A percentile compares a stretch with the other conserved stretches of the same genome.
Evolutionary conservation across 129 eudicot genomes (phyloP).

Genomic region (Lactuca sativa): DNA sequence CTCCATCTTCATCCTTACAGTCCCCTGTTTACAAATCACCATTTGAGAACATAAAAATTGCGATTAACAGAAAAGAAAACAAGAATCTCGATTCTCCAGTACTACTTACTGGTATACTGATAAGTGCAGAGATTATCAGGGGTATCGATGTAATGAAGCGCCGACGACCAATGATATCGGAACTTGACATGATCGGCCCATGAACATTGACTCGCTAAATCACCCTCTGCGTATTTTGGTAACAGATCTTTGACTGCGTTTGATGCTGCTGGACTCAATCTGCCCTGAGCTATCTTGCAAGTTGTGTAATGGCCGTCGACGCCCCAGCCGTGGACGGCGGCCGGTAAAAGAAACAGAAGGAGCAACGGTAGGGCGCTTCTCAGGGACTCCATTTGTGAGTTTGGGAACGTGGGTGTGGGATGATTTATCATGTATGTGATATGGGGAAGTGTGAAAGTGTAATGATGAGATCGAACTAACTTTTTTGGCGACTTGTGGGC

Average conservation of each 20-base stretch:
- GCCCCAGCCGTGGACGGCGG: conserved; percentile 62
- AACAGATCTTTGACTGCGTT: conserved; percentile 56
- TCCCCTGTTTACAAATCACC: conserved; percentile 58
- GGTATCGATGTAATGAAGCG: conserved; percentile 77
- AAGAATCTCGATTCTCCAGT: background rate
- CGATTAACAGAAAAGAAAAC: background rate
- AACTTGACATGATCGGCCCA: conserved; percentile 83
- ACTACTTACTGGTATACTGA: conserved; percentile 50
- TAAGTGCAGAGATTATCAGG: conserved; percentile 83
- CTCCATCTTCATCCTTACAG: conserved; percentile 85
- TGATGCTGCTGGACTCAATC: conserved; percentile 56
- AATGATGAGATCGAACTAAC: conserved; percentile 18
- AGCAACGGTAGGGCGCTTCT: conserved; percentile 27
- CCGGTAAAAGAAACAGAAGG: conserved; percentile 42
- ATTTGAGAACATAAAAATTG: background rate
- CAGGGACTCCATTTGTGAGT: conserved; percentile 37
- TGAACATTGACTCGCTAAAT: conserved; percentile 61
- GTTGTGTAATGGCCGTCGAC: conserved; percentile 70
- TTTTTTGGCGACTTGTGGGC: conserved; percentile 18
- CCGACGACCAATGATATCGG: conserved; percentile 69
- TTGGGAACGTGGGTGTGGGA: background rate
- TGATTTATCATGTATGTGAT: conserved; percentile 11
- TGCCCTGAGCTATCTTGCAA: conserved; percentile 71
- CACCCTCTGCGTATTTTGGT: conserved; percentile 51
- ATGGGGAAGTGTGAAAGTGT: conserved; percentile 21